Evolutionary conservation across 371 early-diverging fungal species (phyloP).

Genomic region (Mucor piriformis): DNA sequence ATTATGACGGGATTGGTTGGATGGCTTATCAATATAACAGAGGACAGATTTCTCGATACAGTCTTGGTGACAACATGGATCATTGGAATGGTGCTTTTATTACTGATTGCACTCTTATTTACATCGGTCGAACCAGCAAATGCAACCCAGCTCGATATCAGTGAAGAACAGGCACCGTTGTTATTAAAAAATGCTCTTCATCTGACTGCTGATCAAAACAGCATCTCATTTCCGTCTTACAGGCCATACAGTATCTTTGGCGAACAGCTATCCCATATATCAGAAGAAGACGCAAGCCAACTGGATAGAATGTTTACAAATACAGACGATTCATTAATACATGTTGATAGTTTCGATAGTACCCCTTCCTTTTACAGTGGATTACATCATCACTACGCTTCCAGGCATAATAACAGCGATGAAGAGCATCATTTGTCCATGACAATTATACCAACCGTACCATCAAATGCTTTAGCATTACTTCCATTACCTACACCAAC

Average conservation of each 20-base stretch:
- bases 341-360: constrained; percentile 25
- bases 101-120: constrained; percentile 8
- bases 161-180: constrained; percentile 36
- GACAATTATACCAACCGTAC: constrained; percentile 16
- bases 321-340: constrained; percentile 23
- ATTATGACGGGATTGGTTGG: constrained; percentile 17
- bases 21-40: constrained; percentile 3
- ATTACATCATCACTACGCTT: constrained; percentile 10
- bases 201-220: constrained; percentile 23
- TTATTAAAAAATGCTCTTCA: constrained; percentile 37
- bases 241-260: constrained; percentile 53
- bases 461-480: constrained; percentile 36
- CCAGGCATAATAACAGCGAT: background rate
- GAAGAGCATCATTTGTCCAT: background rate
- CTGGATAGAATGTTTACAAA: constrained; percentile 32
- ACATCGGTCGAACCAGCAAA: constrained; percentile 15
- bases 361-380: constrained; percentile 23
- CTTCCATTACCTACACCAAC: constrained; percentile 32
- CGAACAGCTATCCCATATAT: constrained; percentile 48
- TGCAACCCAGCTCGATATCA: constrained; percentile 25
- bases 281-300: constrained; percentile 39
- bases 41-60: constrained; percentile 6
- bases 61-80: constrained; percentile 8
- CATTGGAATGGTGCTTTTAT: constrained; percentile 10
- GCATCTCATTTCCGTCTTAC: constrained; percentile 24